Evolutionary conservation across 805 yeast genomes (phyloP).

Genomic region (Blastobotrys robertii): DNA sequence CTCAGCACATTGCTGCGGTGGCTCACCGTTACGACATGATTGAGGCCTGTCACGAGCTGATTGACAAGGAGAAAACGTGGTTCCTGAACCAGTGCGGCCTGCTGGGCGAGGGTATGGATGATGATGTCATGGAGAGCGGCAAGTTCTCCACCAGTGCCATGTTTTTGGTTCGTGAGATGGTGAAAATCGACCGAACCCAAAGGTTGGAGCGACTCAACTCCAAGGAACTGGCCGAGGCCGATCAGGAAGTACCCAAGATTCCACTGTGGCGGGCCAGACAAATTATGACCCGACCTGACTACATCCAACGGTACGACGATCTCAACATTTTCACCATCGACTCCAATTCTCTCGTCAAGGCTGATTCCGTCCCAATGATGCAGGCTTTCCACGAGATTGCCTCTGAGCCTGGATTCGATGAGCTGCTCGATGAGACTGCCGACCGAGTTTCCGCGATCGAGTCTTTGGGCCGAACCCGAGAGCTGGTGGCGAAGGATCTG

Average conservation of each 20-base stretch:
- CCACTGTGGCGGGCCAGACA: constrained; percentile 81
- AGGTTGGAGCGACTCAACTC: constrained; percentile 16
- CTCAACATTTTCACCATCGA: constrained; percentile 74
- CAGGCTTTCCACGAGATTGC: constrained; percentile 76
- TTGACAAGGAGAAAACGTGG: constrained; percentile 80
- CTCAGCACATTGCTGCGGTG: constrained; percentile 70
- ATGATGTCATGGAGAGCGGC: constrained; percentile 79
- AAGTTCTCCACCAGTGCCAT: constrained; percentile 67
- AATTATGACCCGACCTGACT: constrained; percentile 78
- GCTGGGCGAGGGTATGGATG: constrained; percentile 72
- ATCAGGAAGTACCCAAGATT: constrained; percentile 56
- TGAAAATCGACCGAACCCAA: constrained; percentile 45
- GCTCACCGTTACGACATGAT: constrained; percentile 27
- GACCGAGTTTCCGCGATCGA: constrained; percentile 69
- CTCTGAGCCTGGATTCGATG: constrained; percentile 58
- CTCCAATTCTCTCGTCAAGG: constrained; percentile 56
- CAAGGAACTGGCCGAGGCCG: constrained; percentile 20
- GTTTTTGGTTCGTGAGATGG: constrained; percentile 61
- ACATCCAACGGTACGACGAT: constrained; percentile 63
- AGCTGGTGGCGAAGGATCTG: constrained; percentile 61
- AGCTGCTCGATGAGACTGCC: constrained; percentile 52
- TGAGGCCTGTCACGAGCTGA: constrained; percentile 55
- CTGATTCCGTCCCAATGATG: constrained; percentile 86
- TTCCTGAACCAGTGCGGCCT: constrained; percentile 74
- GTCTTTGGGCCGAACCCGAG: constrained; percentile 68